Conservation (phyloP, 768 basidiomycete genomes). For the Psilocybe cyanescens region DNA sequence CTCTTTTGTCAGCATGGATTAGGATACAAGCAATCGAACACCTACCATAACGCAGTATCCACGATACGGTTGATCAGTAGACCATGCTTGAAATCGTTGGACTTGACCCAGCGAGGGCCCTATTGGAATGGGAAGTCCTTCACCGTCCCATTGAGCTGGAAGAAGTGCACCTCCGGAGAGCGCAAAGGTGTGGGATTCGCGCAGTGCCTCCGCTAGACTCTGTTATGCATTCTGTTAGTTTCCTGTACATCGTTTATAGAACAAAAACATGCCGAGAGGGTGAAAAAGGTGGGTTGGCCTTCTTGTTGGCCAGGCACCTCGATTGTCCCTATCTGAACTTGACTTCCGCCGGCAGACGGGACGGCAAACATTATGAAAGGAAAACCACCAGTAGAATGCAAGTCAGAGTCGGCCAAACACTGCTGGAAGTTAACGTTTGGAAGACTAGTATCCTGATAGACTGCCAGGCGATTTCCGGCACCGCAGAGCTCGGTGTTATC, state of each 20-base stretch:
- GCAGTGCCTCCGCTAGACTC: neutral
- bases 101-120: neutral
- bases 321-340: neutral
- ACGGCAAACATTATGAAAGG: neutral
- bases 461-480: slow-evolving; percentile 46
- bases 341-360: neutral
- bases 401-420: neutral
- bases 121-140: neutral
- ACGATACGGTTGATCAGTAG: neutral
- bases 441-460: slow-evolving; percentile 6
- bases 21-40: neutral
- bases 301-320: neutral
- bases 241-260: no score
- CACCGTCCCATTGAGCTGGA: neutral
- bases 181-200: neutral
- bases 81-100: neutral
- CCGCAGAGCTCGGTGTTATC: slow-evolving; percentile 59
- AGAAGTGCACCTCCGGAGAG: neutral
- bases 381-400: neutral
- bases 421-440: neutral
- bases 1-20: neutral
- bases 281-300: neutral
- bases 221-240: neutral
- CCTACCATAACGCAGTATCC: neutral
- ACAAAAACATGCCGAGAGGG: neutral